Evolutionary conservation across 2,329 filamentous ascomycete genomes (phyloP), one percentile per base, ranked within the genome.

Genomic region (Fusarium equiseti): DNA sequence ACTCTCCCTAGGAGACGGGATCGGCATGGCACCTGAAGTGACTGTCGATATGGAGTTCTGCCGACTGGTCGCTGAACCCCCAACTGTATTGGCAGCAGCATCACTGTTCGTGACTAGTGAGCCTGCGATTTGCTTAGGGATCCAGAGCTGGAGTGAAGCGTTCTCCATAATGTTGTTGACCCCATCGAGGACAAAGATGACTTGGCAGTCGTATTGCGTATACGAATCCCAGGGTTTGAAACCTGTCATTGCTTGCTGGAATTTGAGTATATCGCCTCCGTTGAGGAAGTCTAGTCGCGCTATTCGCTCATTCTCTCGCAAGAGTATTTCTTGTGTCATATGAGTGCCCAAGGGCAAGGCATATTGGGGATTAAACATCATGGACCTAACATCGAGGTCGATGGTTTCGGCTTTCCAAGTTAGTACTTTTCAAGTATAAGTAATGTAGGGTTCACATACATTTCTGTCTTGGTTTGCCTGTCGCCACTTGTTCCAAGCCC

Each of bases 201-300:
- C 78, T 32, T 67, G 59, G 15, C 71, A 74, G 10, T 75, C 59
- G 16, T 73, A 78, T 63, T 79, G 74, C 3, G 64, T 71, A 27
- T 76, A 77, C 18, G 59, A 69, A 6, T 70, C 74, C 65, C 72
- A 79, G 0, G 73, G 71, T 48, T 78, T 80, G 60, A 76, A 80
- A 1, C 78, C 77, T 8, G 76, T 80, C 12, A 80, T 54, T 5
- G 75, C 78, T 48, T 80, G 78, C 35, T 80, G 78, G 22, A 80
- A 80, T 46, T 73, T 76, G 4, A 79, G 57, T 22, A 76, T 66
- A 35, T 78, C 73, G 16, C 72, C 73, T 22, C 71, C 64, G 8
- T 68, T 63, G 2, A 59, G 69, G 20, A 80, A 80, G 2, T 72
- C 57, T 18, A 80, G 62, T 18, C 73, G 72, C 24, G 78, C 77